A percentile compares a stretch with the other conserved stretches of the same genome.
Evolutionary conservation across 129 eudicot genomes (phyloP).

Genomic region (Centrapalus pauciflorus): DNA sequence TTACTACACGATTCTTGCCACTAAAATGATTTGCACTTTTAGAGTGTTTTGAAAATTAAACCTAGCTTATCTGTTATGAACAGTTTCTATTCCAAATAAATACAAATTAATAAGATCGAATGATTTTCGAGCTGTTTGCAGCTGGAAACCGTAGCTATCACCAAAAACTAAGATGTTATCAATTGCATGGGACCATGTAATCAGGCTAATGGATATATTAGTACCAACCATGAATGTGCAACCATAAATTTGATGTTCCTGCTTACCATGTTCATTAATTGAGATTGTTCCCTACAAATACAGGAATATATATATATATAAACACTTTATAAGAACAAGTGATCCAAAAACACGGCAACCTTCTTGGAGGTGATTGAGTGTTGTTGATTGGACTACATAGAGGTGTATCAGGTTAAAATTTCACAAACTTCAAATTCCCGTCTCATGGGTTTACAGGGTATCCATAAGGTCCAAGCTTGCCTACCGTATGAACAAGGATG

Average conservation of each 20-base stretch:
- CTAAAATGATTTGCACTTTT: neutral
- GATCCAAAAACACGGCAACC: no score
- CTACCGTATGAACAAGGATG: no score
- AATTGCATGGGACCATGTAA: conserved; percentile 19
- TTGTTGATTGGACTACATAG: no score
- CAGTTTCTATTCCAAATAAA: neutral
- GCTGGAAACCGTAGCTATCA: conserved; percentile 11
- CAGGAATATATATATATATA: neutral
- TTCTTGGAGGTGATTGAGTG: no score
- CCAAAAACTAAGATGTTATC: conserved; percentile 5
- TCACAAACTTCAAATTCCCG: no score
- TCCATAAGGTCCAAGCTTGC: no score
- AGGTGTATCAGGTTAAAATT: no score
- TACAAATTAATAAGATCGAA: neutral
- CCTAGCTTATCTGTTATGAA: conserved; percentile 6
- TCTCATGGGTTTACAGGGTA: no score
- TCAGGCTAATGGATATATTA: neutral
- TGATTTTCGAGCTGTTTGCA: conserved; percentile 6
- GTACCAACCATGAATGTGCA: neutral
- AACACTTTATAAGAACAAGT: neutral
- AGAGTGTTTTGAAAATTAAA: neutral
- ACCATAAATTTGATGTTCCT: conserved; percentile 1
- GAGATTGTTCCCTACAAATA: neutral
- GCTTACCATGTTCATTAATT: conserved; percentile 5
- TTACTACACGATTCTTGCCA: neutral